Evolutionary conservation across 208 protist species (phyloP), one percentile per base, ranked within the genome.

Genomic region (Acanthamoeba healyi): DNA sequence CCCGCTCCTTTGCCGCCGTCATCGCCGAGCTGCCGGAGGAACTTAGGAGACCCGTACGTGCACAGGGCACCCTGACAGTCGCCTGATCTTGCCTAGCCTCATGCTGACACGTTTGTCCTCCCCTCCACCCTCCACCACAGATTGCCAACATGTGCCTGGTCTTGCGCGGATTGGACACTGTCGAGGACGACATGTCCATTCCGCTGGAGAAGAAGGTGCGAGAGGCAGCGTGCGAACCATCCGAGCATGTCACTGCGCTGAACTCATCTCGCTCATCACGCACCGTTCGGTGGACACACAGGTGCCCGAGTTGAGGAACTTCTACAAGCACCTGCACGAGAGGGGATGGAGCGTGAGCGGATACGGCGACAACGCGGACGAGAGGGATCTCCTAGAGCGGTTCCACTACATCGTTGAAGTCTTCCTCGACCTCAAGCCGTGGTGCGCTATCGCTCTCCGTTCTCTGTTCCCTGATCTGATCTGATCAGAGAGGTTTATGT

Each of bases 1-100:
- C 96, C 2, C 97, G 99, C 46, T 98, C 97, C 93, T 99, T 99
- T 95, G 96, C 98, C 32, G 96, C 98, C 42, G 99, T 99, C 9
- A 99, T 99, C 95, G 94, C 97, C 95, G 97, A 99, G 93, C 96
- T 99, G 7, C 86, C 96, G 0, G 96, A 97, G 24, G 96, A 97
- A 54, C 94, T 99, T n/a, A 96, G 98, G 29, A 97, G 98, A 77
- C 96, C 97, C 42, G 95, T 97, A 92, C 67, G 95, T 94, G n/a
- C n/a, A n/a, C n/a, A n/a, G n/a, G n/a, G n/a, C n/a, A n/a, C n/a
- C n/a, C n/a, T n/a, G n/a, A n/a, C n/a, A n/a, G n/a, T n/a, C n/a
- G n/a, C n/a, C n/a, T n/a, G n/a, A n/a, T n/a, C n/a, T n/a, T n/a
- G n/a, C n/a, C n/a, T n/a, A n/a, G n/a, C n/a, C n/a, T n/a, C n/a